phyloP scores from a whole-genome alignment of 2,329 filamentous ascomycete species.

The Trichoderma hamatum region DNA sequence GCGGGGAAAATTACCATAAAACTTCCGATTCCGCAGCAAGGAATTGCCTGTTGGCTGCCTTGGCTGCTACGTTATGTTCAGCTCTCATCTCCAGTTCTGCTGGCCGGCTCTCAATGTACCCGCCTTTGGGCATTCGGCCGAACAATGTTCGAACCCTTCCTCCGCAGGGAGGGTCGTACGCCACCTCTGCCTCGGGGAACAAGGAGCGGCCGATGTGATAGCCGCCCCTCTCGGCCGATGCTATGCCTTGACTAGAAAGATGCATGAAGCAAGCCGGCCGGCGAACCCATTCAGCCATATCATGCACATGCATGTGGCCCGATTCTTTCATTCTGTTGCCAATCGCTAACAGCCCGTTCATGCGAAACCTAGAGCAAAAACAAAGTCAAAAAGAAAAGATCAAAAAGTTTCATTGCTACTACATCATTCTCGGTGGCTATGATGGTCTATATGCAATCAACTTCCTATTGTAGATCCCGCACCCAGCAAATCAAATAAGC shows the following conservation, averaged over 20 bases:
- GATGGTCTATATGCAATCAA: not conserved
- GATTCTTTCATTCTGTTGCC: not conserved
- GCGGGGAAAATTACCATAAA: not conserved
- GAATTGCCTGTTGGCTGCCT: not conserved
- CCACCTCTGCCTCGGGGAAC: conserved; percentile 7
- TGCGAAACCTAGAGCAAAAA: not conserved
- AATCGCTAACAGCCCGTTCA: not conserved
- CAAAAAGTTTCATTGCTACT: not conserved
- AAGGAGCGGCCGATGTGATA: conserved; percentile 20
- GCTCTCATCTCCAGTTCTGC: not conserved
- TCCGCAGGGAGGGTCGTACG: conserved; percentile 22
- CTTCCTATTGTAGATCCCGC: not conserved
- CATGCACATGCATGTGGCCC: not conserved
- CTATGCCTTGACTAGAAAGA: not conserved
- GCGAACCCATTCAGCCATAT: not conserved
- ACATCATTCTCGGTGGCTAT: not conserved
- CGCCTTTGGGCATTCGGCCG: conserved; percentile 21
- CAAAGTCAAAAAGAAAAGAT: not conserved
- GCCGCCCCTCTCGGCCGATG: conserved; percentile 15
- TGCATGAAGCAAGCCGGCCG: not conserved
- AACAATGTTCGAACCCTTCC: conserved; percentile 9
- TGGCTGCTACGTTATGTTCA: not conserved
- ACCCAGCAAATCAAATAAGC: not conserved
- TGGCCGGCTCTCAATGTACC: not conserved
- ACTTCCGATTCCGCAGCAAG: not conserved